Evolutionary conservation across 176 grass and related monocot species (phyloP).

Genomic region (Aegilops umbellulata): DNA sequence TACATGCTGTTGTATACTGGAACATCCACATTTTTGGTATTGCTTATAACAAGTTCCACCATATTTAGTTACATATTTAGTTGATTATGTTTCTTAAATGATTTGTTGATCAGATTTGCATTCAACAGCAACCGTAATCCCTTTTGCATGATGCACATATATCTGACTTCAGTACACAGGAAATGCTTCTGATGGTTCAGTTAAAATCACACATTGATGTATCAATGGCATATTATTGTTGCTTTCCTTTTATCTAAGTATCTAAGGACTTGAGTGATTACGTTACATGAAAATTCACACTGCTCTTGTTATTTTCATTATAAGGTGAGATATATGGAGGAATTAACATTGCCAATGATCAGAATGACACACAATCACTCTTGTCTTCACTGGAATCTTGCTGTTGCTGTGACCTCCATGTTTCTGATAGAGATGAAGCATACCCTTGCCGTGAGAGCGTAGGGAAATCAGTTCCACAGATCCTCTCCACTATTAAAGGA

Average conservation of each 20-base stretch:
- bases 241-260: neutral
- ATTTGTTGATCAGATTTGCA: neutral
- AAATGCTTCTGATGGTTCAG: neutral
- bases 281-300: neutral
- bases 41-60: neutral
- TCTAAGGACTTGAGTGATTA: neutral
- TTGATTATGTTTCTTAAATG: neutral
- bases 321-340: conserved; percentile 90
- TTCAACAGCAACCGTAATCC: neutral
- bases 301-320: neutral
- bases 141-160: neutral
- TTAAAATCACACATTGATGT: neutral
- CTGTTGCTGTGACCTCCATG: conserved; percentile 44
- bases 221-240: neutral
- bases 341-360: conserved; percentile 54
- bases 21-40: neutral
- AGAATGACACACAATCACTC: conserved; percentile 67
- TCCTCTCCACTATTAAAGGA: conserved; percentile 75
- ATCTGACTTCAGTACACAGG: neutral
- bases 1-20: neutral
- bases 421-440: conserved; percentile 28
- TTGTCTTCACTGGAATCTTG: conserved; percentile 62
- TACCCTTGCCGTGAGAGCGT: conserved; percentile 26
- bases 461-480: conserved; percentile 45
- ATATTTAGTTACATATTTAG: neutral